Base-by-base conservation (phyloP, 208 protist species). In the Lotmaria passim region DNA sequence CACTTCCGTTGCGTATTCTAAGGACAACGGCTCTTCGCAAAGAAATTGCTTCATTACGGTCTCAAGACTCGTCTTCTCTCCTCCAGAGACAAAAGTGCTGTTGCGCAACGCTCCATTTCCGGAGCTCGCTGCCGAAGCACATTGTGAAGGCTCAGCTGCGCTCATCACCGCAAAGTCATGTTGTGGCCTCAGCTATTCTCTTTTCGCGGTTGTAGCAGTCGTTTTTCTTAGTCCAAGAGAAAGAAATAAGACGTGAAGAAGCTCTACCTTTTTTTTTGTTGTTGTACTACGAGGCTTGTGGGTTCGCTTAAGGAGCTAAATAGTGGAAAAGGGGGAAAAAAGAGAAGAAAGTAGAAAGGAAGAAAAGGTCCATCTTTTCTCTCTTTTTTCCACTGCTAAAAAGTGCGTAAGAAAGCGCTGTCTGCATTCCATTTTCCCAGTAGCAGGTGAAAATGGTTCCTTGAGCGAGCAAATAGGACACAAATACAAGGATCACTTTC, bases 31-130 rank as follows among this genome's bases (percentile, higher is more conserved):
- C 44, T 88, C 85, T 34, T 87, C 71, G 11, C 59, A 26, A 60
- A 93, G 78, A 75, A 96, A 93, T 47, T 88, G 85, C 24, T 87
- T 48, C 53, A 88, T 64, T n/a, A 96, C 80, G 3, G 33, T 67
- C 7, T 75, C 75, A 48, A 96, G 53, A 10, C 17, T 14, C 5
- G 44, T 0, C 19, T 38, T 68, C 14, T 28, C 36, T n/a, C 65
- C 66, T 12, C n/a, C 50, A 19, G 36, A 48, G 7, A 12, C 6
- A 15, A 4, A 10, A 23, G 8, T 44, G 38, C 56, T 17, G 15
- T 50, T 34, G 17, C 24, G 15, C 17, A 38, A 10, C 15, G 36
- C 8, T 12, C 58, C 41, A 23, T 57, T 46, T n/a, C 26, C n/a
- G 12, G 3, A 7, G 15, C 12, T 41, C 15, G 33, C 17, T 10